These are phyloP conservation scores for Lodderomyces parapsilosis DNA, from an alignment of 1,139 yeast species.

Conservation along the genomic window DNA sequence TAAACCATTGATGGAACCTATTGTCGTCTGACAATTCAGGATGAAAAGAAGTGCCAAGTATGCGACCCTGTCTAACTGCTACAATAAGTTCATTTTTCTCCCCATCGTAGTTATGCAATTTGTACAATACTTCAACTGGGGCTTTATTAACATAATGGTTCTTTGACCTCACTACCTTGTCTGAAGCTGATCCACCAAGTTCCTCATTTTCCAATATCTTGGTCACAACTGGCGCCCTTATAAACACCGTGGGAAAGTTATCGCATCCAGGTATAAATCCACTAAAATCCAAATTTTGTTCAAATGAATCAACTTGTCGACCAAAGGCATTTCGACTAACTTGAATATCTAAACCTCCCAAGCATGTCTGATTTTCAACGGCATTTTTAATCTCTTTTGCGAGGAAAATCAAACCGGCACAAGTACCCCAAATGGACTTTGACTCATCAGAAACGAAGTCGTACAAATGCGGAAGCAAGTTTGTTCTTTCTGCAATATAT, in stretches of 20 bases:
- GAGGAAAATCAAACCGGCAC: constrained; percentile 78
- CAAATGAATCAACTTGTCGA: constrained; percentile 70
- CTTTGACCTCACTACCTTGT: constrained; percentile 21
- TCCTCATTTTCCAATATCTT: constrained; percentile 27
- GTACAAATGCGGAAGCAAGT: constrained; percentile 54
- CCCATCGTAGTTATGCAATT: constrained; percentile 21
- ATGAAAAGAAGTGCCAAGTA: constrained; percentile 77
- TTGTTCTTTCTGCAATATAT: constrained; percentile 65
- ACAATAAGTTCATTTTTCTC: constrained; percentile 48
- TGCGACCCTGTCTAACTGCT: constrained; percentile 69
- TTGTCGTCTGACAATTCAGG: constrained; percentile 74
- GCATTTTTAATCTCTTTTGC: constrained; percentile 58
- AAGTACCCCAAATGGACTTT: constrained; percentile 80
- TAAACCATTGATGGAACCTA: constrained; percentile 72
- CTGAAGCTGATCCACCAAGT: background rate
- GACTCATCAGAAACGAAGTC: constrained; percentile 45
- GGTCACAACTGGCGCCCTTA: constrained; percentile 75
- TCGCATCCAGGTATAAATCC: constrained; percentile 40
- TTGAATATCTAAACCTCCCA: constrained; percentile 66
- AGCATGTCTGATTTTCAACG: constrained; percentile 53
- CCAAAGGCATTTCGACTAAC: constrained; percentile 80
- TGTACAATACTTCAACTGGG: constrained; percentile 44
- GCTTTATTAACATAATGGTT: constrained; percentile 26
- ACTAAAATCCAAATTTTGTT: constrained; percentile 46
- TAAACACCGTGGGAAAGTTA: constrained; percentile 62